Conservation (phyloP, 2,329 filamentous ascomycete genomes). For the Alternaria sp. region DNA sequence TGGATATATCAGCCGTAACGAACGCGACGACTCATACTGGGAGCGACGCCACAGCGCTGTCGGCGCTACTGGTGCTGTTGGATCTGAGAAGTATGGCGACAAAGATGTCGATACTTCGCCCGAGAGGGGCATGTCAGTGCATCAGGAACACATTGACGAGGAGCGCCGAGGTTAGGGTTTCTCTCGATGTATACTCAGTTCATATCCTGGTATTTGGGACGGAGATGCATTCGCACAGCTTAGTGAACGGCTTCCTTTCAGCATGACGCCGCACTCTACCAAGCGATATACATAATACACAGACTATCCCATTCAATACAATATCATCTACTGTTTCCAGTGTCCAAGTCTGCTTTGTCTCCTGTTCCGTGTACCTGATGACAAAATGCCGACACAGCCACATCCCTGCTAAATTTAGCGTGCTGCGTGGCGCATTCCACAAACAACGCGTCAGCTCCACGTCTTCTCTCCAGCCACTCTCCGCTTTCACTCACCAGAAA, state of each 20-base stretch:
- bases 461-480: slow-evolving; percentile 12
- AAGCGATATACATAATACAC: background rate
- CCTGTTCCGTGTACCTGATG: background rate
- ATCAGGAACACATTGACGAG: slow-evolving; percentile 25
- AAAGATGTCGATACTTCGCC: slow-evolving; percentile 28
- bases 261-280: background rate
- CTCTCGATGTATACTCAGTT: background rate
- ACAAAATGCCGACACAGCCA: slow-evolving; percentile 19
- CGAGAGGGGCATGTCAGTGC: slow-evolving; percentile 27
- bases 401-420: slow-evolving; percentile 25
- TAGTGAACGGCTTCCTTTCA: background rate
- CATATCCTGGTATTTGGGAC: background rate
- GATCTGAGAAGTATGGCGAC: slow-evolving; percentile 23
- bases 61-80: slow-evolving; percentile 11
- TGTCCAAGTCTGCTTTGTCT: background rate
- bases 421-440: slow-evolving; percentile 33
- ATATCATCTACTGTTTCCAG: background rate
- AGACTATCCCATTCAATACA: background rate
- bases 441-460: slow-evolving; percentile 25
- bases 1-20: slow-evolving; percentile 39
- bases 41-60: slow-evolving; percentile 28
- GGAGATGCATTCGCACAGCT: background rate
- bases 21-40: slow-evolving; percentile 38
- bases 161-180: background rate
- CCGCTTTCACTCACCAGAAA: background rate